Evolutionary conservation across 306 rosid species (phyloP), one percentile per base, ranked within the genome.

Genomic region (Fragaria ananassa): DNA sequence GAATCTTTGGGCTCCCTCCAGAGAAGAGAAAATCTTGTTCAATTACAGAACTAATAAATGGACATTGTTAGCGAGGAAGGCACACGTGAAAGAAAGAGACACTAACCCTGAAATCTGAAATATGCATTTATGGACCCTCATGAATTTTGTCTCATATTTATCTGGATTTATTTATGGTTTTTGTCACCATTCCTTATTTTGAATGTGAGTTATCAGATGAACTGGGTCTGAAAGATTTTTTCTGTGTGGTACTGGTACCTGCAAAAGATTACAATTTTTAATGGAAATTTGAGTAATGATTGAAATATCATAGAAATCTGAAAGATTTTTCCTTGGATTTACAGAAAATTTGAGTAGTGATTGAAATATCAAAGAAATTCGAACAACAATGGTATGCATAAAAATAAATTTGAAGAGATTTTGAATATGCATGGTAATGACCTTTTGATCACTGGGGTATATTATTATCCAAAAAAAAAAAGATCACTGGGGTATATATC

Each of bases 1-100:
- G 84, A 72, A 79, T 83, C 84, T 84, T 88, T 78, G 75, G 21
- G 82, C 50, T 70, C 61, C 61, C 56, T 70, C 62, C 79, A 18
- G 34, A 21, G 75, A 75, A 74, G 31, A 39, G 9, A 23, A 27
- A 42, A 41, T 57, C 56, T 23, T 58, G 68, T 41, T 41, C 42
- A 42, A 35, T 60, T 18, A 58, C 42, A 42, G 29, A 1, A 74
- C 29, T 7, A 74, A 58, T 42, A 58, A 74, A 74, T 74, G 68
- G 58, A 10, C 70, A 45, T 61, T 60, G 78, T 74, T 74, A 17
- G 6, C 18, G 70, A 29, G 69, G 69, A 74, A 45, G 78, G 58
- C 23, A 60, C 78, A 44, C 78, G 46, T 74, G 78, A 60, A 74
- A 60, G 70, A 60, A 60, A 74, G 57, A 44, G 60, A 60, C 70